Evolutionary conservation across 345 rosid species (phyloP), one percentile per base, ranked within the genome.

Genomic region (Sisymbrium irio): DNA sequence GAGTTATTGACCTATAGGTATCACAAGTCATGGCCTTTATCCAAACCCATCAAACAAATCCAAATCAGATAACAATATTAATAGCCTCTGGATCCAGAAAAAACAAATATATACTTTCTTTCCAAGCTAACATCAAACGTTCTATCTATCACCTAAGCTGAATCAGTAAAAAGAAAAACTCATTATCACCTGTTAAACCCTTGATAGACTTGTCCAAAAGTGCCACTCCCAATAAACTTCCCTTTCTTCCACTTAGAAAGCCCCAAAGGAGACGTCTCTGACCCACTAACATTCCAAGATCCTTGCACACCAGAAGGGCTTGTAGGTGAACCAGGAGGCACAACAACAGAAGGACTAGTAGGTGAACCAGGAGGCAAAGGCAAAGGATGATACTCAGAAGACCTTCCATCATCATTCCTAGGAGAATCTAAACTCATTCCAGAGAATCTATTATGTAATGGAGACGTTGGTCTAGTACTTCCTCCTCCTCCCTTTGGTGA

Each of bases 351-450:
- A 33, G 92, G 89, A 75, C 95, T 91, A 15, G 85, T 85, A 18
- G 97, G 97, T 65, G 99, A 91, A 71, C 85, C 85, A 0, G 99
- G 99, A 4, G 99, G 99, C 35, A 90, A 86, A 81, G 99, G 99
- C 81, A 95, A 77, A 18, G 83, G 93, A 61, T 95, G 96, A 56
- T 82, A 75, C 80, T 89, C 88, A 65, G 85, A 83, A 51, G 85
- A 82, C 69, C 82, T 88, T 35, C 85, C 87, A 47, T 85, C 92
- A 33, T 87, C 94, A 42, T 74, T 67, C 75, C 83, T 83, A 1
- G 90, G 84, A 68, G 93, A 91, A 14, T 94, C 96, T 9, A 87
- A 45, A 69, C 79, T 87, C 72, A 77, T 62, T 5, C 79, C 87
- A 4, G 82, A 76, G 13, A 88, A 75, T 47, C 83, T 82, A 6